Evolutionary conservation across 2,329 filamentous ascomycete species (phyloP).

Genomic region (Coniochaeta sp.): DNA sequence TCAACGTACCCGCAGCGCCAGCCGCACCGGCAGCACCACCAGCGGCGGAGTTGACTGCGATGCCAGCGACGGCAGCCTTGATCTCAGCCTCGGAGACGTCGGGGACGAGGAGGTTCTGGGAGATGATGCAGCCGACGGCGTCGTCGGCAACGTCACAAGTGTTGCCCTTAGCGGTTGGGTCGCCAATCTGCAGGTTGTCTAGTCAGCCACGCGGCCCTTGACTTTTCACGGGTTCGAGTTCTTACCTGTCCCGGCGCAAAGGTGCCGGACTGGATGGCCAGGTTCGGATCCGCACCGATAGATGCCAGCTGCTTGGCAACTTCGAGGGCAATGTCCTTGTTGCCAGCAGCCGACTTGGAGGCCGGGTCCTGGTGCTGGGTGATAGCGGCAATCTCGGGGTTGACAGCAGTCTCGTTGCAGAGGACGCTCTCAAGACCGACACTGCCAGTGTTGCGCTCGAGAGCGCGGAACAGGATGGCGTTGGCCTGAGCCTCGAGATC

Average conservation of each 20-base stretch:
- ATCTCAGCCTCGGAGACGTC: conserved; percentile 48
- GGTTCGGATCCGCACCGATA: conserved; percentile 54
- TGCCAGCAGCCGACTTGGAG: conserved; percentile 45
- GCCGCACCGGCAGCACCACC: conserved; percentile 9
- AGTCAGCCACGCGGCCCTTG: conserved; percentile 7
- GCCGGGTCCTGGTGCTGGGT: conserved; percentile 63
- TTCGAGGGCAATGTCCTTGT: conserved; percentile 53
- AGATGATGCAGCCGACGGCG: conserved; percentile 47
- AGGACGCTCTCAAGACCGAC: conserved; percentile 50
- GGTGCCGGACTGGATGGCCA: conserved; percentile 54
- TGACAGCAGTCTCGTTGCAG: conserved; percentile 50
- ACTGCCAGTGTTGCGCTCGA: conserved; percentile 52
- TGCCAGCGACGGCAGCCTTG: conserved; percentile 34
- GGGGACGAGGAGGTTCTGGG: conserved; percentile 43
- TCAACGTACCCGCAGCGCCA: conserved; percentile 10
- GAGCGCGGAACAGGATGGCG: conserved; percentile 43
- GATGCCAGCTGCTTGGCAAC: conserved; percentile 52
- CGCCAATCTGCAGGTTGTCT: conserved; percentile 16
- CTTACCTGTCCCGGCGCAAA: conserved; percentile 52
- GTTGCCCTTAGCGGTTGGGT: conserved; percentile 38
- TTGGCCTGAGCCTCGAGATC: conserved; percentile 43
- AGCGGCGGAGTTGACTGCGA: conserved; percentile 10
- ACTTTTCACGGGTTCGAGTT: conserved; percentile 9
- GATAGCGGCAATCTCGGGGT: conserved; percentile 58
- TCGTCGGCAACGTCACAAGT: conserved; percentile 44